A percentile compares a stretch with the other conserved stretches of the same genome.
Conservation (phyloP, 371 early-diverging fungal genomes). For the Apophysomyces variabilis region DNA sequence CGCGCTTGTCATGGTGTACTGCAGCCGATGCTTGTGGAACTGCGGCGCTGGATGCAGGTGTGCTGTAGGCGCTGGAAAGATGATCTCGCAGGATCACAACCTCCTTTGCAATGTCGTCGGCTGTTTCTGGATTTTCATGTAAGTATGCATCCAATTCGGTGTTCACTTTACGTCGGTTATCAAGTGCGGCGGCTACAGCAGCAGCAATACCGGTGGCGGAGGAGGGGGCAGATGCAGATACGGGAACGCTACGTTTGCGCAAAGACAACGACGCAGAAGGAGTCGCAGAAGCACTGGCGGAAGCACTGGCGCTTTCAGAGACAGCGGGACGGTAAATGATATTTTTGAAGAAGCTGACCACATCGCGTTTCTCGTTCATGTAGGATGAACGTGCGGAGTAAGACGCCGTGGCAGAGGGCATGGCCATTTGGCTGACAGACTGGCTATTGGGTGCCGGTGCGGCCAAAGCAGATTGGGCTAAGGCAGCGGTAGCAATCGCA, state of each 20-base stretch:
- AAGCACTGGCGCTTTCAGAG: not conserved
- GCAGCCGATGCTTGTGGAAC: no score
- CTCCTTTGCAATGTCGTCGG: not conserved
- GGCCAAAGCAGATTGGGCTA: not conserved
- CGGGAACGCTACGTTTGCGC: no score
- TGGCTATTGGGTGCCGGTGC: not conserved
- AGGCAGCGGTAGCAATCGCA: slow-evolving; percentile 8
- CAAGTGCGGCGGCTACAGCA: not conserved
- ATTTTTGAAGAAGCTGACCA: not conserved
- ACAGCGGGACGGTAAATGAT: not conserved
- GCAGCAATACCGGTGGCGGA: no score
- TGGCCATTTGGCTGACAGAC: slow-evolving; percentile 1
- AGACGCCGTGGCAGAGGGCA: no score
- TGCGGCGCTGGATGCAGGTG: not conserved
- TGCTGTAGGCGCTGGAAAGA: not conserved
- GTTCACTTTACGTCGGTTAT: slow-evolving; percentile 5
- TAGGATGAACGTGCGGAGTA: not conserved
- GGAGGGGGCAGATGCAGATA: no score
- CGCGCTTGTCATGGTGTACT: no score
- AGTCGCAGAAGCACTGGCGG: no score
- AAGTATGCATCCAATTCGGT: not conserved
- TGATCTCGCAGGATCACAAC: not conserved
- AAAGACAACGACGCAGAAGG: no score
- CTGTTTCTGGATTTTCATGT: not conserved
- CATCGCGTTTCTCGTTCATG: slow-evolving; percentile 4